These are phyloP conservation scores for Avena sativa DNA, from an alignment of 176 grass and related monocot genomes.

Conservation along the genomic window DNA sequence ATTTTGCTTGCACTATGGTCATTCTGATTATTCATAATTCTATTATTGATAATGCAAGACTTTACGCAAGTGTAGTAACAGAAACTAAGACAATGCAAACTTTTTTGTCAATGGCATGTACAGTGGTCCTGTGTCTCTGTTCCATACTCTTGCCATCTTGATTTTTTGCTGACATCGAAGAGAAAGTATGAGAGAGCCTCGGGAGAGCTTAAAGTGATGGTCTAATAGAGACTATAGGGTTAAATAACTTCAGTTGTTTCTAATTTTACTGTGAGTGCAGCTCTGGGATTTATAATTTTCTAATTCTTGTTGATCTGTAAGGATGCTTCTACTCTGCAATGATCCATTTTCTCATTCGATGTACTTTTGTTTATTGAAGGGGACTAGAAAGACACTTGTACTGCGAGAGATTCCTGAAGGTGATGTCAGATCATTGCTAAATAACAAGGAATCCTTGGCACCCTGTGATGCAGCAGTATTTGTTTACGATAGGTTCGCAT, in stretches of 20 bases:
- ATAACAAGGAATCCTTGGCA: conserved; percentile 86
- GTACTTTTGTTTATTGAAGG: conserved; percentile 48
- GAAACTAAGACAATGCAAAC: neutral
- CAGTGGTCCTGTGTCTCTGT: neutral
- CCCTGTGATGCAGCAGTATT: conserved; percentile 86
- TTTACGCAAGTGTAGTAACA: neutral
- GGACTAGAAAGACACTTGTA: conserved; percentile 80
- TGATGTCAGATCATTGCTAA: conserved; percentile 71
- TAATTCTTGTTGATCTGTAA: neutral
- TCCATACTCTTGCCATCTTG: neutral
- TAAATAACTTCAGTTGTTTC: neutral
- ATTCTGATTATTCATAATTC: neutral
- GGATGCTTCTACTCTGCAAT: conserved; percentile 21
- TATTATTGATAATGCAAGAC: conserved; percentile 12
- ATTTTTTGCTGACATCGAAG: neutral
- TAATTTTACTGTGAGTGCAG: neutral
- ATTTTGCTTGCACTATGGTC: neutral
- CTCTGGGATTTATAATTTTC: conserved; percentile 25
- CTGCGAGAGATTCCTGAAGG: conserved; percentile 90
- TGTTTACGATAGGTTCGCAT: conserved; percentile 80
- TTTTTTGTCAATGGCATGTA: neutral
- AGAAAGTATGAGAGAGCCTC: neutral
- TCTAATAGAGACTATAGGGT: neutral
- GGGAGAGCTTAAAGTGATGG: neutral
- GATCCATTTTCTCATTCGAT: conserved; percentile 6